phyloP scores from a whole-genome alignment of 495 filamentous ascomycete genomes.

The Tuber borchii region DNA sequence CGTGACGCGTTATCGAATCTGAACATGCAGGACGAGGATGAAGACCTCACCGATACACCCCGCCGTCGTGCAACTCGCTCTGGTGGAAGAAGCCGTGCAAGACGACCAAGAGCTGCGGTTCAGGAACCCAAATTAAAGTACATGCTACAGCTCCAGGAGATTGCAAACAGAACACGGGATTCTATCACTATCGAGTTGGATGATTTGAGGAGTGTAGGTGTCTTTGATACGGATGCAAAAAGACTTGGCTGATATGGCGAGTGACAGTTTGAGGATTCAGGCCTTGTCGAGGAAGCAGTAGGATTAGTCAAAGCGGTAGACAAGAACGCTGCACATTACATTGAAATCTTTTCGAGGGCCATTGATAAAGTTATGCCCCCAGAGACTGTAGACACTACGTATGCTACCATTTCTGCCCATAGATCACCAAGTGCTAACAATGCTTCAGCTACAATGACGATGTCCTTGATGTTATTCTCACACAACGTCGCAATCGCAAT shows the following conservation, averaged over 20 bases:
- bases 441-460: slow-evolving; percentile 79
- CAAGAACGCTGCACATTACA: slow-evolving; percentile 87
- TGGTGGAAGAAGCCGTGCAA: slow-evolving; percentile 43
- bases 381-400: slow-evolving; percentile 70
- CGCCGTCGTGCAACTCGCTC: slow-evolving; percentile 46
- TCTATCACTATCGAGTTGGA: slow-evolving; percentile 84
- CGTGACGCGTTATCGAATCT: slow-evolving; percentile 71
- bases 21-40: slow-evolving; percentile 79
- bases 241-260: slow-evolving; percentile 8
- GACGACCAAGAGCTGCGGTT: slow-evolving; percentile 42
- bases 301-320: slow-evolving; percentile 79
- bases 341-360: slow-evolving; percentile 81
- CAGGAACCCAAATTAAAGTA: slow-evolving; percentile 72
- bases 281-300: slow-evolving; percentile 56
- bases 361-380: slow-evolving; percentile 80
- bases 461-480: slow-evolving; percentile 92
- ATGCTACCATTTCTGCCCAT: slow-evolving; percentile 42
- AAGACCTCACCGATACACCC: slow-evolving; percentile 40
- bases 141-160: slow-evolving; percentile 77
- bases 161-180: slow-evolving; percentile 67
- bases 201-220: slow-evolving; percentile 65
- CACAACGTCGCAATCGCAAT: slow-evolving; percentile 80
- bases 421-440: slow-evolving; percentile 17
- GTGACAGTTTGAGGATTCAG: slow-evolving; percentile 58
- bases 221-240: not conserved